phyloP scores from a whole-genome alignment of 371 early-diverging fungal genomes.

The Synchytrium microbalum region DNA sequence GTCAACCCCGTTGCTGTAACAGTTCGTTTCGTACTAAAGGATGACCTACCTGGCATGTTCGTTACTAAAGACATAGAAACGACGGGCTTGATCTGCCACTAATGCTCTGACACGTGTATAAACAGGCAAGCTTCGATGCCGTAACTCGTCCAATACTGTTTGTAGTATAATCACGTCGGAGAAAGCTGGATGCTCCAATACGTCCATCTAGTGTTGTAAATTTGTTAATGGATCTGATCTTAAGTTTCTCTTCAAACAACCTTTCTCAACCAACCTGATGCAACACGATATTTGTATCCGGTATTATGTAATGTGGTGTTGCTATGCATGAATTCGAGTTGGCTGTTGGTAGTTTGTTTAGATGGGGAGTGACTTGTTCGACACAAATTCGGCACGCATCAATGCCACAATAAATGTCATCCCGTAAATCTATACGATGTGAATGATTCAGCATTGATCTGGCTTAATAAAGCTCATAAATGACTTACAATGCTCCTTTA shows the following conservation, averaged over 20 bases:
- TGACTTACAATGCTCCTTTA: constrained; percentile 74
- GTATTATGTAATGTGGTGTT: constrained; percentile 69
- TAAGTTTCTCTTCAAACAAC: background rate
- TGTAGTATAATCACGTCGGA: constrained; percentile 85
- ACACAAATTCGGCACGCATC: constrained; percentile 36
- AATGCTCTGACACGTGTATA: constrained; percentile 74
- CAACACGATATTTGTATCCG: constrained; percentile 92
- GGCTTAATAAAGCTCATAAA: background rate
- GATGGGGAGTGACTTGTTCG: background rate
- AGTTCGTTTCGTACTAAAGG: background rate
- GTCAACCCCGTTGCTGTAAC: background rate
- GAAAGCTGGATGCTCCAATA: constrained; percentile 81
- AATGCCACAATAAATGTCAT: constrained; percentile 84
- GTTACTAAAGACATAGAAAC: constrained; percentile 87
- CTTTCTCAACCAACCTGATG: constrained; percentile 59
- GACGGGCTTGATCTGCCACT: constrained; percentile 55
- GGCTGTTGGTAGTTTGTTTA: background rate
- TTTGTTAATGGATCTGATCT: constrained; percentile 2
- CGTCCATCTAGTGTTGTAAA: constrained; percentile 63
- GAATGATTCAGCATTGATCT: background rate
- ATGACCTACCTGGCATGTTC: constrained; percentile 68
- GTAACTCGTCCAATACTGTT: constrained; percentile 86
- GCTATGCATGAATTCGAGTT: constrained; percentile 25
- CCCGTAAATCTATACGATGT: constrained; percentile 58
- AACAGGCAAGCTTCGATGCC: constrained; percentile 66